These are phyloP conservation scores for Massariosphaeria phaeospora DNA, from an alignment of 495 filamentous ascomycete species.

Conservation along the genomic window DNA sequence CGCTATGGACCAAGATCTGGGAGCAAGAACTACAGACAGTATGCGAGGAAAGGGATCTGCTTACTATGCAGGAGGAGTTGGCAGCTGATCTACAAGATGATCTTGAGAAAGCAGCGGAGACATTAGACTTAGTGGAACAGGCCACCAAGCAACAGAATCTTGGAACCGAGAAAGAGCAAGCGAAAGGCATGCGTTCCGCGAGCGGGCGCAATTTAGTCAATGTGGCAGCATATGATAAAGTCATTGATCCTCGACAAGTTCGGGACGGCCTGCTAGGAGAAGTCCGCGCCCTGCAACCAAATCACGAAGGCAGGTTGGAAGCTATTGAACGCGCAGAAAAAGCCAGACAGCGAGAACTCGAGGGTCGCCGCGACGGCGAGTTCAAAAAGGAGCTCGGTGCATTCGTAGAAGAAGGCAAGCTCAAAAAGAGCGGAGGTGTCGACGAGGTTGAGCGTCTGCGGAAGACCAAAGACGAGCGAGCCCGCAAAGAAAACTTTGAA, in stretches of 20 bases:
- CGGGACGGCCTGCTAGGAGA: conserved; percentile 90
- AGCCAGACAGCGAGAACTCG: conserved; percentile 78
- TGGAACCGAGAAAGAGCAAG: conserved; percentile 39
- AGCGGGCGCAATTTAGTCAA: conserved; percentile 44
- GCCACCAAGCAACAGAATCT: conserved; percentile 93
- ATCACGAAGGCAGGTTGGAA: conserved; percentile 87
- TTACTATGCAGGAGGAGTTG: conserved; percentile 91
- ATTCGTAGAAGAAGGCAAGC: conserved; percentile 85
- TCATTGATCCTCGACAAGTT: conserved; percentile 68
- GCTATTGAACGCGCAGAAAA: conserved; percentile 95
- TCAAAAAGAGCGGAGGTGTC: conserved; percentile 93
- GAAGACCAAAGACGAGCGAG: conserved; percentile 79
- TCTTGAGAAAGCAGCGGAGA: conserved; percentile 86
- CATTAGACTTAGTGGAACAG: conserved; percentile 90
- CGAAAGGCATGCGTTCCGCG: conserved; percentile 15
- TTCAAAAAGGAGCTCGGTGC: conserved; percentile 82
- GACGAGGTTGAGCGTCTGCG: conserved; percentile 88
- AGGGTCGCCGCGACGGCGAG: conserved; percentile 66
- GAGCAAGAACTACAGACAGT: conserved; percentile 91
- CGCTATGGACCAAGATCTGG: conserved; percentile 97
- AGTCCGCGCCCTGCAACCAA: conserved; percentile 89
- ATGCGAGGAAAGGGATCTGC: conserved; percentile 87
- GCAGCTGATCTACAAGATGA: conserved; percentile 89
- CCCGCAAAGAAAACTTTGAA: conserved; percentile 80
- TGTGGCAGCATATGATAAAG: conserved; percentile 56